Evolutionary conservation across 2,329 filamentous ascomycete genomes (phyloP), one percentile per base, ranked within the genome.

Genomic region (Chalaropsis thielavioides): DNA sequence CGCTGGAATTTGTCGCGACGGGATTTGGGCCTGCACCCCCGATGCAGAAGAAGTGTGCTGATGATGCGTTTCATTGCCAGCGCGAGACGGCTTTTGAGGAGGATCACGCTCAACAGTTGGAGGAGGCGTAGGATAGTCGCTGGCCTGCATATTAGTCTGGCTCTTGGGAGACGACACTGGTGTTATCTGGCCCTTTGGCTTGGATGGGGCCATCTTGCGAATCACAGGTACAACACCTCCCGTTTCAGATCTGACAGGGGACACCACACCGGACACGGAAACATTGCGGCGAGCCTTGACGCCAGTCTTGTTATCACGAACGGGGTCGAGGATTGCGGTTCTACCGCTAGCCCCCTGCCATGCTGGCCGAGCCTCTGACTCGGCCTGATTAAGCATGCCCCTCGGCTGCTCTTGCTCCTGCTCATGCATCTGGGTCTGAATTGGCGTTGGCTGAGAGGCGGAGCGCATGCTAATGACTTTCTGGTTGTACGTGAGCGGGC

Each of bases 281-380:
- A 64, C 49, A 51, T 67, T 67, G 13, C 66, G 49, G 22, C 59
- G 59, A 3, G 66, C 63, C 19, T 61, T 63, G 10, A 43, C 41
- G 11, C 66, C 51, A 13, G 66, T 65, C 22, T 67, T 43, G 10
- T 22, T 82, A 71, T 89, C 86, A 70, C 78, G 80, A 44, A 89
- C 80, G 2, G 87, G 84, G 56, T 80, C 79, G 41, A 88, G 80
- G 65, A 89, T 78, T 43, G 81, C 77, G 51, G 80, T 80, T 68
- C 88, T 82, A 35, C 88, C 88, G 72, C 85, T 90, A 44, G 84
- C 83, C 19, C 88, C 88, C 70, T 85, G 86, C 88, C 88, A 91
- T 66, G 84, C 79, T 4, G 84, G 83, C 24, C 79, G 77, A 62
- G 71, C 76, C 31, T 79, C 76, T 63, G 35, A 19, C 31, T 22